A percentile compares a stretch with the other conserved stretches of the same genome.
Evolutionary conservation across 352 stramenopile species (phyloP).

Genomic region (Globisporangium canariense): DNA sequence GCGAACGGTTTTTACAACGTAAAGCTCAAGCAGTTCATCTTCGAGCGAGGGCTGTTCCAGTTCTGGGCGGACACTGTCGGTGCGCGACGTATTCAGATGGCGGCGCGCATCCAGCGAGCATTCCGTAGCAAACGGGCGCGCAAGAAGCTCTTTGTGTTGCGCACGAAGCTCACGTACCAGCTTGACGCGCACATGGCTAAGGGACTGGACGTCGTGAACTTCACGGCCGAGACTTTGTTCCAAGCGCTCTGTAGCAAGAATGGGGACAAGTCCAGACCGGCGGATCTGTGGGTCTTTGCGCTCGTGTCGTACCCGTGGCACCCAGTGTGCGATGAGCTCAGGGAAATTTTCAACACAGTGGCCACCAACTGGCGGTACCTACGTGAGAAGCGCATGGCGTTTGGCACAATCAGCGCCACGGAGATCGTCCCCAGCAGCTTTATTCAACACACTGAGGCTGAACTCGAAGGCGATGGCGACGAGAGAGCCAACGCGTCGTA

Average conservation of each 20-base stretch:
- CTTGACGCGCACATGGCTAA: constrained; percentile 20
- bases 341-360: constrained; percentile 23
- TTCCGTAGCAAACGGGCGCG: constrained; percentile 28
- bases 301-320: constrained; percentile 33
- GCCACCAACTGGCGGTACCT: constrained; percentile 38
- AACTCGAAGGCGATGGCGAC: background rate
- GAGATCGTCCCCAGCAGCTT: constrained; percentile 10
- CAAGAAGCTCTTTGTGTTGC: constrained; percentile 27
- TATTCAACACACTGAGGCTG: background rate
- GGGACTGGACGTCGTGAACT: constrained; percentile 18
- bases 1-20: constrained; percentile 16
- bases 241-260: constrained; percentile 6
- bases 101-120: constrained; percentile 28
- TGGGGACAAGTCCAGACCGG: background rate
- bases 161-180: constrained; percentile 35
- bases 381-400: constrained; percentile 23
- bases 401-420: constrained; percentile 26
- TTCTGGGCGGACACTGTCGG: constrained; percentile 39
- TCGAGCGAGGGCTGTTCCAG: constrained; percentile 20
- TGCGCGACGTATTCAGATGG: constrained; percentile 24
- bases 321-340: constrained; percentile 8
- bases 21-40: constrained; percentile 22
- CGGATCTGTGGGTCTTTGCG: constrained; percentile 33
- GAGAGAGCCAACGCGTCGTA: constrained; percentile 4
- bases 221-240: constrained; percentile 19